phyloP scores from a whole-genome alignment of 176 grass and related monocot species.

The Rhynchospora tenuis region DNA sequence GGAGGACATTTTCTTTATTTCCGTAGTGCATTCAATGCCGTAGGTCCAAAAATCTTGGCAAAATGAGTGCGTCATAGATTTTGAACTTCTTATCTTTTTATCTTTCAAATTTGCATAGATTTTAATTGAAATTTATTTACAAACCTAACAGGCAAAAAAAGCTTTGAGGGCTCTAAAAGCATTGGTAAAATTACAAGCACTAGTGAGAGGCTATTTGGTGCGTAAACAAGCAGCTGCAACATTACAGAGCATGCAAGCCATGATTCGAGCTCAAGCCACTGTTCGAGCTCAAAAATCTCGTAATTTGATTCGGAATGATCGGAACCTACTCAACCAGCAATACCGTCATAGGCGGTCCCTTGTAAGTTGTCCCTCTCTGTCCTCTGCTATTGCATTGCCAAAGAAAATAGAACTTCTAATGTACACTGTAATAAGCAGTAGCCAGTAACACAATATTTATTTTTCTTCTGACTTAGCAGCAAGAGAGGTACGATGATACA shows the following conservation, averaged over 20 bases:
- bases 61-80: not conserved
- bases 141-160: conserved; percentile 56
- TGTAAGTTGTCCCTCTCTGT: conserved; percentile 34
- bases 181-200: conserved; percentile 86
- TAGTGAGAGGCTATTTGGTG: conserved; percentile 89
- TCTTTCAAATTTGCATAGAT: not conserved
- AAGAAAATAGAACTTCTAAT: not conserved
- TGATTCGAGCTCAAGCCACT: conserved; percentile 72
- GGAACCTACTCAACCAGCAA: conserved; percentile 28
- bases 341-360: conserved; percentile 51
- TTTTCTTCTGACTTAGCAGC: conserved; percentile 26
- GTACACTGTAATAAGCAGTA: not conserved
- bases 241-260: conserved; percentile 90
- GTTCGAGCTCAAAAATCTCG: conserved; percentile 49
- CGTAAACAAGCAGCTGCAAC: conserved; percentile 59
- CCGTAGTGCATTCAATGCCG: conserved; percentile 13
- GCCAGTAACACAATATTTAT: not conserved
- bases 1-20: not conserved
- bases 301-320: conserved; percentile 29
- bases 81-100: not conserved
- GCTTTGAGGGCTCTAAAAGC: conserved; percentile 83
- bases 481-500: conserved; percentile 82
- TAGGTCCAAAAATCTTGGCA: conserved; percentile 1
- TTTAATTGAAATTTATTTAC: no score
- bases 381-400: not conserved